Base-by-base conservation (phyloP, 176 grass and related monocot genomes). In the Triticum turgidum region DNA sequence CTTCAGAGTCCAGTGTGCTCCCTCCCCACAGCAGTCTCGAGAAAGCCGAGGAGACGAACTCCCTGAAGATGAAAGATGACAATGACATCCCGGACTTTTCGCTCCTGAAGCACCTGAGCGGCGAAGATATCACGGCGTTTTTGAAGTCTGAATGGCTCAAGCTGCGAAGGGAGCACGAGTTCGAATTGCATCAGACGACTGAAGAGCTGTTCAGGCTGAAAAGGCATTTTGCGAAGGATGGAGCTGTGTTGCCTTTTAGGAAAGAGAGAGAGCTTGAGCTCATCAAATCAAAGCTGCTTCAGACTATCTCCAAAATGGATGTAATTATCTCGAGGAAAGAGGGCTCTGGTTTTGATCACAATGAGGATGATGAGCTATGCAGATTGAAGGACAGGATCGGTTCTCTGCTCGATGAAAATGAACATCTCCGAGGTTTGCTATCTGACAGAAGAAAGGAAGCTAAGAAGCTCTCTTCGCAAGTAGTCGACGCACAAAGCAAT, bases 191-290 rank as follows among this genome's bases (percentile, higher is more conserved):
- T 3, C 83, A 90, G 73, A 96, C 89, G 86, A 98, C 92, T 2
- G 96, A 98, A 51, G 92, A 98, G 69, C 71, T 98, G 32, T 98
- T 98, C 81, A 92, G 86, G 85, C 63, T 98, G 21, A 98, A 98
- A 81, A 87, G 96, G 68, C 87, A 95, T 61, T 82, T 88, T 8
- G 84, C 90, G 7, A 98, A 91, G 33, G 92, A 86, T 27, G 94
- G 76, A 73, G 82, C 87, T 76, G 84, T 68, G 7, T 39, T 76
- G 67, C 93, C 87, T 75, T 66, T 88, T 27, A 87, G 85, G 86
- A 98, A 88, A 82, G 92, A 98, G 88, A 94, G 82, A 52, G 96
- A 98, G 56, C 77, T 89, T 61, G 93, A 96, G 20, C 37, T 79
- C 69, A 38, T 92, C 7, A 92, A 67, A 62, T 87, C 69, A 1